Percentiles rank a stretch among this genome's conserved stretches.
Conservation (phyloP, 768 basidiomycete species). For the Auricularia heimuer region DNA sequence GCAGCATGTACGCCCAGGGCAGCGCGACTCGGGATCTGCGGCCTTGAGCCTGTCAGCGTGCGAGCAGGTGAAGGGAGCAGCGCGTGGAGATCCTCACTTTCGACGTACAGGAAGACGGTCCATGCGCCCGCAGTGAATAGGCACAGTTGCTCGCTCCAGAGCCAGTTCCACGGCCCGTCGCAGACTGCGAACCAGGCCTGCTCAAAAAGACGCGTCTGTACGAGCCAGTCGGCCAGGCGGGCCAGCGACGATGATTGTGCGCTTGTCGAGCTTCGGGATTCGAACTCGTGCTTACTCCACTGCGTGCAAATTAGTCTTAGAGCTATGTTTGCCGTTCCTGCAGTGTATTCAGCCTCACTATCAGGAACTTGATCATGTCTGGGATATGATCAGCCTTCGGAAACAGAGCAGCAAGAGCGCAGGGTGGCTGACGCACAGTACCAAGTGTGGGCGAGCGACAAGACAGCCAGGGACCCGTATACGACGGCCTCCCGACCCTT, state of each 20-base stretch:
- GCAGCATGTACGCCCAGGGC: constrained; percentile 59
- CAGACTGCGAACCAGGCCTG: constrained; percentile 44
- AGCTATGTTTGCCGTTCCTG: background rate
- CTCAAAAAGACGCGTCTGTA: constrained; percentile 46
- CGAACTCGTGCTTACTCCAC: constrained; percentile 49
- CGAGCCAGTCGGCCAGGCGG: constrained; percentile 44
- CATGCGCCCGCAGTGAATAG: constrained; percentile 48
- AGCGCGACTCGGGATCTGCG: constrained; percentile 33
- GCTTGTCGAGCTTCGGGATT: constrained; percentile 11
- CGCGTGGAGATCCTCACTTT: constrained; percentile 32
- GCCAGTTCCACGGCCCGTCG: constrained; percentile 44
- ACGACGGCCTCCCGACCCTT: constrained; percentile 13
- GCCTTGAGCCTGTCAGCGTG: constrained; percentile 9
- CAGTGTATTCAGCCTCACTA: constrained; percentile 17
- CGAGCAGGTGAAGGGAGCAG: background rate
- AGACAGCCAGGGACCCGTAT: constrained; percentile 26
- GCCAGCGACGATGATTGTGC: constrained; percentile 9
- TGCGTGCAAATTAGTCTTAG: constrained; percentile 10
- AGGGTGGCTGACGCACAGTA: constrained; percentile 30
- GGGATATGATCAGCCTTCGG: background rate
- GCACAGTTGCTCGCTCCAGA: constrained; percentile 62
- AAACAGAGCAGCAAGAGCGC: background rate
- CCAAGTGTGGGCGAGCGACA: constrained; percentile 38
- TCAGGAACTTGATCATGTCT: constrained; percentile 41
- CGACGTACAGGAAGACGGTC: constrained; percentile 39